These are phyloP conservation scores for Podospora australis DNA, from an alignment of 495 filamentous ascomycete species.

Conservation along the genomic window DNA sequence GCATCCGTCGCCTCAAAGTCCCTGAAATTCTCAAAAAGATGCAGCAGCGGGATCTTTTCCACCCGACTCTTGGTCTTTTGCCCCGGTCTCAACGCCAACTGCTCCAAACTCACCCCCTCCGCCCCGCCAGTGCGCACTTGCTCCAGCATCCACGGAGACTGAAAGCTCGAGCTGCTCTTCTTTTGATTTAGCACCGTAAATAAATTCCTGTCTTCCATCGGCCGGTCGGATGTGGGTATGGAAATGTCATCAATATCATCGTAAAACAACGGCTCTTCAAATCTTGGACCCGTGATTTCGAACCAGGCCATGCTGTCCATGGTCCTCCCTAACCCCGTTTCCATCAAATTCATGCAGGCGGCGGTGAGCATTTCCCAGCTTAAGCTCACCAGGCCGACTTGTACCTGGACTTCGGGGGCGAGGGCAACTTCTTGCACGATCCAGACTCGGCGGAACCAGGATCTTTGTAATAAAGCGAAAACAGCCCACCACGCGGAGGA, in stretches of 20 bases:
- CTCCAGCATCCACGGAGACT: neutral
- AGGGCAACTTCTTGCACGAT: slow-evolving; percentile 5
- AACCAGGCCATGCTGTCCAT: slow-evolving; percentile 15
- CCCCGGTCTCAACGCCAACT: neutral
- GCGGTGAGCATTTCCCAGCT: slow-evolving; percentile 10
- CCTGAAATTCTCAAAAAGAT: neutral
- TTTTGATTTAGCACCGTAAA: neutral
- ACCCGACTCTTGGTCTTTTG: neutral
- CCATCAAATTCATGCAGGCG: slow-evolving; percentile 8
- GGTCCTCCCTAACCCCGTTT: slow-evolving; percentile 10
- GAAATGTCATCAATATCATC: slow-evolving; percentile 10
- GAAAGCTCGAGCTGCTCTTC: neutral
- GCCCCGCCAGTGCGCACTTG: neutral
- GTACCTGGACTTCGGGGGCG: slow-evolving; percentile 1
- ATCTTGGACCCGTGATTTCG: slow-evolving; percentile 9
- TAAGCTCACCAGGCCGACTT: neutral
- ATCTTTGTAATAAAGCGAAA: slow-evolving; percentile 2
- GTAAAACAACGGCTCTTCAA: slow-evolving; percentile 15
- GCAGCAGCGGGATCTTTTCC: neutral
- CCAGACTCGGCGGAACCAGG: slow-evolving; percentile 5
- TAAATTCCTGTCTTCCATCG: neutral
- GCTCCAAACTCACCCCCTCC: neutral
- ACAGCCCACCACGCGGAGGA: slow-evolving; percentile 5
- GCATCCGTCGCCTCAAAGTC: neutral
- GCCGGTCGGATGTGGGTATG: slow-evolving; percentile 1